A percentile compares a stretch with the other conserved stretches of the same genome.
phyloP scores from a whole-genome alignment of 805 yeast species.

The Hanseniaspora taiwanica region DNA sequence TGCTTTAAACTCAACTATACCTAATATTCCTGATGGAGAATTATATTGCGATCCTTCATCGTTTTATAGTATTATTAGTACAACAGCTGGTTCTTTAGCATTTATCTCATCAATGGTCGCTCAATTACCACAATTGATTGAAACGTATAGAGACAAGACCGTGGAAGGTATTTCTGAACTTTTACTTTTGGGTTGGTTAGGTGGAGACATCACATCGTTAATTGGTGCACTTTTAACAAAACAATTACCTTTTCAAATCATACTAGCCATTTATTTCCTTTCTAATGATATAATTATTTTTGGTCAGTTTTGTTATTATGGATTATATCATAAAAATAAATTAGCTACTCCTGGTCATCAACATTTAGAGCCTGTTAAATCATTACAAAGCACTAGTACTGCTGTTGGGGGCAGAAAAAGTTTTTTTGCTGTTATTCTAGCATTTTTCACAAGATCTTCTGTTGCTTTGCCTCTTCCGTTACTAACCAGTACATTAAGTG shows the following conservation, averaged over 20 bases:
- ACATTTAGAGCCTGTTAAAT: conserved; percentile 13
- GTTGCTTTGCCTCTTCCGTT: conserved; percentile 13
- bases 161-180: conserved; percentile 48
- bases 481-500: too few relatives aligned
- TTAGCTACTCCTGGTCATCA: conserved; percentile 25
- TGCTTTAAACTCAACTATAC: neutral
- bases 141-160: conserved; percentile 41
- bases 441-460: conserved; percentile 7
- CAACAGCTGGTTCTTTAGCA: conserved; percentile 33
- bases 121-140: conserved; percentile 43
- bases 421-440: conserved; percentile 1
- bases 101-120: conserved; percentile 32
- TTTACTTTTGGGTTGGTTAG: conserved; percentile 33
- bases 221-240: conserved; percentile 63
- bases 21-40: neutral
- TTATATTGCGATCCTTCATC: neutral
- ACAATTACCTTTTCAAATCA: conserved; percentile 71
- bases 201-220: conserved; percentile 37
- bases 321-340: conserved; percentile 20
- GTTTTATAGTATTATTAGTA: neutral
- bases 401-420: conserved; percentile 2
- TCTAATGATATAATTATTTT: conserved; percentile 55
- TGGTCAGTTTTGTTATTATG: conserved; percentile 62
- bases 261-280: conserved; percentile 61
- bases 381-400: too few relatives aligned